Evolutionary conservation across 495 filamentous ascomycete genomes (phyloP), one percentile per base, ranked within the genome.

Genomic region (Pyrenula aspistea): DNA sequence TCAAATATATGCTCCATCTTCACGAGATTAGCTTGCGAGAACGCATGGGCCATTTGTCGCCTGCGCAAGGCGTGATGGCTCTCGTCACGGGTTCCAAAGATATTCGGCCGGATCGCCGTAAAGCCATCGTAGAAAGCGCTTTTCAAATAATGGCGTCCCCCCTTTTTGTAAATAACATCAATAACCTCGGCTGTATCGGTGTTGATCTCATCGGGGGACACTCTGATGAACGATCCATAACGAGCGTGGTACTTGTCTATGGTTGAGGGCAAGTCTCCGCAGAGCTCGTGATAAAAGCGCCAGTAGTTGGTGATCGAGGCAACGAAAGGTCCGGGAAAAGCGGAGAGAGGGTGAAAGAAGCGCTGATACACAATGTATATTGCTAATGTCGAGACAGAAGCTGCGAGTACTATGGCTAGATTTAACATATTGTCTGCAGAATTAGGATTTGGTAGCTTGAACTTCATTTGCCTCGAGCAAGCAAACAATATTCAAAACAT

Each of bases 251-350:
- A 42, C 31, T 4, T 42, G 31, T 42, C 8, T 15, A 42, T 4
- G 15, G 15, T 15, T 4, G 31, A 42, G 31, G 31, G 31, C 31
- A 42, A 42, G 57, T 76, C 72, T 12, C 79, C 79, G 48, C 70
- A 66, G 22, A 76, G 67, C 51, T 74, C 71, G 54, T 80, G 76
- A 62, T 80, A 78, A 19, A 76, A 74, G 56, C 81, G 74, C 72
- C 76, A 79, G 1, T 81, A 65, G 31, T 75, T 63, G 21, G 79
- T 77, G 2, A 80, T 69, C 21, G 63, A 70, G 12, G 65, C 78
- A 73, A 72, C 77, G 63, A 80, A 80, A 1, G 79, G 78, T 19
- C 79, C 79, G 0, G 78, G 79, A 55, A 80, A 79, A 22, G 61
- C 60, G 1, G 69, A 61, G 1, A 82, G 64, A 2, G 77, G 77